phyloP scores from a whole-genome alignment of 495 filamentous ascomycete genomes.

The Penicillium herquei region DNA sequence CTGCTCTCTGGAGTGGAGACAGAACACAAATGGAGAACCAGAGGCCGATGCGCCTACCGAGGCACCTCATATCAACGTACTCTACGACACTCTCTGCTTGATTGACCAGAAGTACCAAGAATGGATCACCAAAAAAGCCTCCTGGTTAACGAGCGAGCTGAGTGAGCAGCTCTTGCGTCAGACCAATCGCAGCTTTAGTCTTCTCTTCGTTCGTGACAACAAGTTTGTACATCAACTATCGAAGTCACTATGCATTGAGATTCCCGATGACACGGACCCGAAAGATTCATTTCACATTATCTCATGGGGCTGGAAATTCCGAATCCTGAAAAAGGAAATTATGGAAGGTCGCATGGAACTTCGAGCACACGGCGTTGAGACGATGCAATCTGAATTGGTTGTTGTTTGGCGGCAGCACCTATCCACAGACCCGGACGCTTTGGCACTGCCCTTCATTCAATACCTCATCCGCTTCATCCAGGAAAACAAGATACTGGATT shows the following conservation, averaged over 20 bases:
- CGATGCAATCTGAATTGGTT: conserved; percentile 72
- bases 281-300: conserved; percentile 45
- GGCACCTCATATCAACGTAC: conserved; percentile 15
- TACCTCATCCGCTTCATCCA: conserved; percentile 67
- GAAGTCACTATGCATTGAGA: conserved; percentile 34
- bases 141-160: conserved; percentile 37
- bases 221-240: conserved; percentile 31
- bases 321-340: conserved; percentile 65
- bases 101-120: conserved; percentile 35
- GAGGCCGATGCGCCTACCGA: conserved; percentile 17
- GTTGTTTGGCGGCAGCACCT: conserved; percentile 55
- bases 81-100: conserved; percentile 29
- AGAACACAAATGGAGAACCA: neutral
- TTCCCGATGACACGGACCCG: conserved; percentile 32
- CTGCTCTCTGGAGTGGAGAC: conserved; percentile 14
- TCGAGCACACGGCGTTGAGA: conserved; percentile 67
- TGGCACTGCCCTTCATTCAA: conserved; percentile 53
- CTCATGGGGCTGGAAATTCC: conserved; percentile 67
- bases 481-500: conserved; percentile 67
- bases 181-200: conserved; percentile 25
- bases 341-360: conserved; percentile 87
- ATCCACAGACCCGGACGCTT: conserved; percentile 32
- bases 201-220: conserved; percentile 20
- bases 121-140: conserved; percentile 39
- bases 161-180: conserved; percentile 31